A percentile compares a stretch with the other conserved stretches of the same genome.
Evolutionary conservation across 1,284 basidiomycete species (phyloP).

Genomic region (Ustilago esculenta): DNA sequence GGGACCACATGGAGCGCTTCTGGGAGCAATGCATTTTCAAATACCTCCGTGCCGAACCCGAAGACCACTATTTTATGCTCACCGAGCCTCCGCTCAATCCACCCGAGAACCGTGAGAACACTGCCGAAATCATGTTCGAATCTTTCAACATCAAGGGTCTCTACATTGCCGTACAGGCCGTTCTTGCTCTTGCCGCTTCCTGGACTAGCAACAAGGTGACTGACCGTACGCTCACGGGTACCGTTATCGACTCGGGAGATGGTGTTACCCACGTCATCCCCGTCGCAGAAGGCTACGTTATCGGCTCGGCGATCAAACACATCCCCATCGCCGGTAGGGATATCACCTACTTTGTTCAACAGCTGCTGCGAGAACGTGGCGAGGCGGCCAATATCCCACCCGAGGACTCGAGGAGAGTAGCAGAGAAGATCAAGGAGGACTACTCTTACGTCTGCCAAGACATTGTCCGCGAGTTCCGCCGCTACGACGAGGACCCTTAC

Average conservation of each 20-base stretch:
- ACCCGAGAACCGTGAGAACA: constrained; percentile 98
- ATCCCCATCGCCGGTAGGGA: constrained; percentile 98
- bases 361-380: constrained; percentile 92
- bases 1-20: constrained; percentile 99
- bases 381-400: constrained; percentile 89
- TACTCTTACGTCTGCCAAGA: constrained; percentile 98
- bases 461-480: constrained; percentile 98
- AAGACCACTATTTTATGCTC: constrained; percentile 97
- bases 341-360: constrained; percentile 96
- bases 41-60: constrained; percentile 96
- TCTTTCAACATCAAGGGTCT: constrained; percentile 97
- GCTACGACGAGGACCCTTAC: constrained; percentile 95
- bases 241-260: constrained; percentile 98
- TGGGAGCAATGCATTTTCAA: constrained; percentile 99
- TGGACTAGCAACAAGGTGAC: constrained; percentile 94
- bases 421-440: constrained; percentile 96
- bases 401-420: constrained; percentile 93
- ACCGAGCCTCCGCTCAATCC: constrained; percentile 98
- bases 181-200: constrained; percentile 96
- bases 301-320: constrained; percentile 98
- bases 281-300: constrained; percentile 96
- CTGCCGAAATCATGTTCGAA: constrained; percentile 99
- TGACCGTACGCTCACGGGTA: constrained; percentile 93
- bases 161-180: constrained; percentile 98
- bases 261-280: constrained; percentile 98